Evolutionary conservation across 495 filamentous ascomycete species (phyloP).

Genomic region (Aspergillus diversus): DNA sequence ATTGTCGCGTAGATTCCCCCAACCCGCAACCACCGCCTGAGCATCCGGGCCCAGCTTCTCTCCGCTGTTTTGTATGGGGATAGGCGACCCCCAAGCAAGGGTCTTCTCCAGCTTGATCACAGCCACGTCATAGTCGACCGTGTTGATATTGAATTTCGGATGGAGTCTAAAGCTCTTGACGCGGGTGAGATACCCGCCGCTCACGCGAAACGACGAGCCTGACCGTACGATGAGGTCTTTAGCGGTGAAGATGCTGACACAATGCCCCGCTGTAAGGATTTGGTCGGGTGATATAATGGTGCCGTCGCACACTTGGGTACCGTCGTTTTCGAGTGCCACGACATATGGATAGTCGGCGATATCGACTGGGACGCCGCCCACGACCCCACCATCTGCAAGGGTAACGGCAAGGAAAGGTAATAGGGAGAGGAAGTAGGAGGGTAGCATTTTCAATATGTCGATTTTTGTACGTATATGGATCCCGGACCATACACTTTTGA

Average conservation of each 20-base stretch:
- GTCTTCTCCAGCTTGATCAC: conserved; percentile 8
- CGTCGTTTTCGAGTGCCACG: conserved; percentile 7
- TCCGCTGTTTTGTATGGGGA: neutral
- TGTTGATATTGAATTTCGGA: conserved; percentile 8
- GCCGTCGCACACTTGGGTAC: conserved; percentile 14
- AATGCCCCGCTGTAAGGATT: conserved; percentile 21
- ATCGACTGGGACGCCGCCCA: conserved; percentile 15
- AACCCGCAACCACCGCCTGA: conserved; percentile 8
- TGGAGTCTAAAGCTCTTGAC: conserved; percentile 5
- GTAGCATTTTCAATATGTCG: neutral
- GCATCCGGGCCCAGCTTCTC: neutral
- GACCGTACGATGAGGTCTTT: conserved; percentile 11
- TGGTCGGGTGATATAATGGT: conserved; percentile 12
- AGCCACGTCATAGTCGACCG: conserved; percentile 15
- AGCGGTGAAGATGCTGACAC: conserved; percentile 4
- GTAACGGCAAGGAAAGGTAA: neutral
- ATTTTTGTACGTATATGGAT: too few relatives aligned
- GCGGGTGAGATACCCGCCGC: conserved; percentile 9
- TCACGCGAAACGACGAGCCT: neutral
- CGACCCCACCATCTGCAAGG: conserved; percentile 11
- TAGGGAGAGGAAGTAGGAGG: neutral
- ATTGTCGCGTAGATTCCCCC: conserved; percentile 3
- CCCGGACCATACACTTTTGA: too few relatives aligned
- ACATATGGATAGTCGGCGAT: conserved; percentile 19
- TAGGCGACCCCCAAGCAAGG: neutral